These are phyloP conservation scores for Wickerhamiella musiphila DNA, from an alignment of 805 yeast species.

Conservation along the genomic window DNA sequence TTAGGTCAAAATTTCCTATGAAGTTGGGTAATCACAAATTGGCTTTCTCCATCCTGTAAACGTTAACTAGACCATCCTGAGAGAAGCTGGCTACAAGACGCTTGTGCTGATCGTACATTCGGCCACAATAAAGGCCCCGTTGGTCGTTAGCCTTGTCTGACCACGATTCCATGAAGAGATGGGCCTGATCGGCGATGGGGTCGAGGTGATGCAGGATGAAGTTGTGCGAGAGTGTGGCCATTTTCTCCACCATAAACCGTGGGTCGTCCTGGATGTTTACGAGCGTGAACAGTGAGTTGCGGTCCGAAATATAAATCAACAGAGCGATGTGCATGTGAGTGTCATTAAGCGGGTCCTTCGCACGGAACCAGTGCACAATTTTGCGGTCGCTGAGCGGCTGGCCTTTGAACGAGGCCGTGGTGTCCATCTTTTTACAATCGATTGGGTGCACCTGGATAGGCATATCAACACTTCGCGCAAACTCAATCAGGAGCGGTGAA, in stretches of 20 bases:
- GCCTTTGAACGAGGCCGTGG: no score
- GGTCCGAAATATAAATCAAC: constrained; percentile 19
- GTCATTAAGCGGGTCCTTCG: constrained; percentile 10
- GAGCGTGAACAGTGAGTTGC: constrained; percentile 20
- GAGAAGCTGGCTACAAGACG: constrained; percentile 17
- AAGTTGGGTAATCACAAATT: no score
- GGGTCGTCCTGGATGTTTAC: constrained; percentile 15
- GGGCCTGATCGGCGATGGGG: constrained; percentile 11
- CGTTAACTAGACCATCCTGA: constrained; percentile 16
- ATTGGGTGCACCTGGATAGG: constrained; percentile 16
- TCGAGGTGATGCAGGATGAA: constrained; percentile 17
- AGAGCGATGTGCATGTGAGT: constrained; percentile 19
- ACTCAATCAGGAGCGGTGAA: not conserved
- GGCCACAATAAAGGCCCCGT: constrained; percentile 19
- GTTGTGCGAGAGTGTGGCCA: constrained; percentile 20
- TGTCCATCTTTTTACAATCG: constrained; percentile 18
- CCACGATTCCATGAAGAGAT: constrained; percentile 19
- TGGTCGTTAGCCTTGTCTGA: constrained; percentile 17
- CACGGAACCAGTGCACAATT: constrained; percentile 16
- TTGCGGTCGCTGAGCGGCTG: constrained; percentile 12
- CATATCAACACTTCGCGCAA: constrained; percentile 1
- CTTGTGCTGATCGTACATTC: constrained; percentile 13
- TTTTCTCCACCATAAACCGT: constrained; percentile 7
- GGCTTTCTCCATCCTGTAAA: no score
- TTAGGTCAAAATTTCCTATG: no score